phyloP scores from a whole-genome alignment of 805 yeast species.

The Sungouiella blattae region DNA sequence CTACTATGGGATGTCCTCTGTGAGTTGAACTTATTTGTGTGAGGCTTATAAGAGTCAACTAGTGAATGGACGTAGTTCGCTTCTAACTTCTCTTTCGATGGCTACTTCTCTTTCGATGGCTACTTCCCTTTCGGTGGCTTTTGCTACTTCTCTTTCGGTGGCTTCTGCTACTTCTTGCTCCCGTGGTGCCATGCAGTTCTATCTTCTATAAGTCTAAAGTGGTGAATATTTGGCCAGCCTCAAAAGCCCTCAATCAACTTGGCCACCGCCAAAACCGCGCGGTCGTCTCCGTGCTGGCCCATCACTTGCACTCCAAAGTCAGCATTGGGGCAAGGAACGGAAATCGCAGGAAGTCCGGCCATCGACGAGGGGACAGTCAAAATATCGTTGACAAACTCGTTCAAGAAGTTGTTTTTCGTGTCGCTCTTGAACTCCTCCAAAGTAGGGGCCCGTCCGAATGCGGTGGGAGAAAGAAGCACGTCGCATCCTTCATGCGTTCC shows the following conservation, averaged over 20 bases:
- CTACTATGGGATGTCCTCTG: neutral
- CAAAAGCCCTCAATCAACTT: constrained; percentile 8
- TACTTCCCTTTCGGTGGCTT: too few species aligned
- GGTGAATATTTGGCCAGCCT: neutral
- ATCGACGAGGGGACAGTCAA: constrained; percentile 87
- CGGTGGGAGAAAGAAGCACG: constrained; percentile 70
- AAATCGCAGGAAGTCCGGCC: constrained; percentile 85
- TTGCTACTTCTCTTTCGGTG: neutral
- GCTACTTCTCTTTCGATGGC: too few species aligned
- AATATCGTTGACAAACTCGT: constrained; percentile 74
- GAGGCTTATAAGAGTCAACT: too few species aligned
- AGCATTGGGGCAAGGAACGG: constrained; percentile 54
- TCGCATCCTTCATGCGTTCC: constrained; percentile 42
- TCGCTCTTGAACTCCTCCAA: constrained; percentile 38
- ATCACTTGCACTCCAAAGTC: constrained; percentile 68
- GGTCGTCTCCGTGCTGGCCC: constrained; percentile 86
- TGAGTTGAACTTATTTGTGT: neutral
- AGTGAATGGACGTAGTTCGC: too few species aligned
- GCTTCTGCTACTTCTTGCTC: neutral
- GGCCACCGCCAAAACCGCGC: constrained; percentile 46
- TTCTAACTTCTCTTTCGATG: too few species aligned
- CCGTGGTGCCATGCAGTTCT: neutral
- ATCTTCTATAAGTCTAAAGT: too few species aligned
- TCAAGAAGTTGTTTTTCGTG: constrained; percentile 43
- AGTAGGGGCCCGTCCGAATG: constrained; percentile 54